Evolutionary conservation across 2,329 filamentous ascomycete species (phyloP).

Genomic region (Nothomitra cinnamomea): DNA sequence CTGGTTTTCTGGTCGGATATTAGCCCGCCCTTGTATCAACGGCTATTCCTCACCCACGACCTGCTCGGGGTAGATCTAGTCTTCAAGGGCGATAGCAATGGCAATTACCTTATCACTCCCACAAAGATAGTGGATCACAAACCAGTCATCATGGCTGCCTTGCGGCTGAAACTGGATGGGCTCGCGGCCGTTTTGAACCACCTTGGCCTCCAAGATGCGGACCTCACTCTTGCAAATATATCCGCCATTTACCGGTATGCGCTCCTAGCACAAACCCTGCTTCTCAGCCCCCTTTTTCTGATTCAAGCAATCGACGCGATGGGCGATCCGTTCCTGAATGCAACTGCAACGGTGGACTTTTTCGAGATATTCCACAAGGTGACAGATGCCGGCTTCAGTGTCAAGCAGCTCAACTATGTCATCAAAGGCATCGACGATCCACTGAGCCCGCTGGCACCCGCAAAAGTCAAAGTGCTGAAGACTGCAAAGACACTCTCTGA

Average conservation of each 20-base stretch:
- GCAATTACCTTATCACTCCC: not conserved
- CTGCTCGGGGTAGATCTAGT: not conserved
- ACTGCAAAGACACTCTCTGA: not conserved
- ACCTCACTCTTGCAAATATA: not conserved
- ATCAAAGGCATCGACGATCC: not conserved
- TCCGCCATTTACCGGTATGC: not conserved
- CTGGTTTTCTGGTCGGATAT: constrained; percentile 6
- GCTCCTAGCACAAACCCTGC: not conserved
- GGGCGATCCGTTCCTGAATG: not conserved
- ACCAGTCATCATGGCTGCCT: not conserved
- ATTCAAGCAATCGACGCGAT: not conserved
- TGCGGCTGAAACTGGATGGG: not conserved
- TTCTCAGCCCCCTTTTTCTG: not conserved
- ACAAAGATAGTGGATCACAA: not conserved
- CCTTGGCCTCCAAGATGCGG: not conserved
- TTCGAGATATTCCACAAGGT: not conserved
- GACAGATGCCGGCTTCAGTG: not conserved
- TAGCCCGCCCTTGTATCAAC: constrained; percentile 4
- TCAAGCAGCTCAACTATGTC: not conserved
- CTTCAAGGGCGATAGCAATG: not conserved
- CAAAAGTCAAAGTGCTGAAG: not conserved
- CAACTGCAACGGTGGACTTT: not conserved
- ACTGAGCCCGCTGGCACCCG: not conserved
- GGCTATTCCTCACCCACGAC: constrained; percentile 6
- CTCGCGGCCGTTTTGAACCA: not conserved